Percentiles rank a stretch among this genome's conserved stretches.
Conservation (phyloP, 495 filamentous ascomycete genomes). For the Chaetomium fimeti region DNA sequence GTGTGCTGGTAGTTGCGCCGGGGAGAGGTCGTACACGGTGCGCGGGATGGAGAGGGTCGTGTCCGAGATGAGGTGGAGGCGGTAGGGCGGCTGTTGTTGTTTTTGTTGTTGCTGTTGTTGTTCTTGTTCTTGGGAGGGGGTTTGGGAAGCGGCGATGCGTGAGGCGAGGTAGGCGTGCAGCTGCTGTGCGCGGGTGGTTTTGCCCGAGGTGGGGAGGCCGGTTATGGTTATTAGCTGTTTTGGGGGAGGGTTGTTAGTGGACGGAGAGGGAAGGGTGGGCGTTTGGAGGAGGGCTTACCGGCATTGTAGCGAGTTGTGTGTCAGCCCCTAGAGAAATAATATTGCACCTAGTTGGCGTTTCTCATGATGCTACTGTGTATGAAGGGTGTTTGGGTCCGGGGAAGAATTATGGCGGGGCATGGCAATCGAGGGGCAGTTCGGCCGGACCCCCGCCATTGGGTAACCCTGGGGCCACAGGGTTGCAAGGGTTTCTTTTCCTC, state of each 20-base stretch:
- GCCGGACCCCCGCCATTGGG: background rate
- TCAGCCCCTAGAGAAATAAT: background rate
- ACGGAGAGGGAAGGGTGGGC: background rate
- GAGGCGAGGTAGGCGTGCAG: constrained; percentile 63
- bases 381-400: background rate
- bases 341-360: background rate
- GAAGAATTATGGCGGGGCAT: constrained; percentile 16
- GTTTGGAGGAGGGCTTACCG: constrained; percentile 10
- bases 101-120: background rate
- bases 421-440: constrained; percentile 4
- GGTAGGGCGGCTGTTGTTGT: constrained; percentile 38
- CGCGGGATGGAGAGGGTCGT: constrained; percentile 61
- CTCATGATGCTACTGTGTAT: background rate
- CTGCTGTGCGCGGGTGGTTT: constrained; percentile 81
- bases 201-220: constrained; percentile 89
- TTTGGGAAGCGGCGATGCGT: constrained; percentile 45
- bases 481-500: background rate
- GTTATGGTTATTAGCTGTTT: constrained; percentile 85
- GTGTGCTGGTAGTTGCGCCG: constrained; percentile 47
- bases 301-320: constrained; percentile 6
- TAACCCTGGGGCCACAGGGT: background rate
- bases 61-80: constrained; percentile 68
- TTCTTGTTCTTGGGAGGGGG: constrained; percentile 4
- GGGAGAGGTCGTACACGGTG: constrained; percentile 59
- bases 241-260: background rate